These are phyloP conservation scores for Tetrahymena borealis DNA, from an alignment of 73 alveolate species.

Conservation along the genomic window DNA sequence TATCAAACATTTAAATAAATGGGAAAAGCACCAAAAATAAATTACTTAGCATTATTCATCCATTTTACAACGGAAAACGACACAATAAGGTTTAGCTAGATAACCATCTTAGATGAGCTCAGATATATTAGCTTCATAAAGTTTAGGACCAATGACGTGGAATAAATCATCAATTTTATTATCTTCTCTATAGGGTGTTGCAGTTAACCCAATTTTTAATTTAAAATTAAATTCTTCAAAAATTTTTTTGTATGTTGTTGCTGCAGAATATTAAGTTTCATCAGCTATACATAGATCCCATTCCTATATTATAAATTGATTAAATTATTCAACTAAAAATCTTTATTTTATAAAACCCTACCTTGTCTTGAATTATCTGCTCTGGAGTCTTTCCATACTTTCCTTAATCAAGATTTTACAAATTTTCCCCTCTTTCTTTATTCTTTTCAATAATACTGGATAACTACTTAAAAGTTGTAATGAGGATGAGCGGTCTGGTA, in stretches of 20 bases:
- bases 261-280: background rate
- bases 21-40: no score
- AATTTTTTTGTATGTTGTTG: background rate
- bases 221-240: background rate
- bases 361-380: background rate
- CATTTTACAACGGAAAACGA: conserved; percentile 18
- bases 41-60: background rate
- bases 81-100: conserved; percentile 29
- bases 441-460: background rate
- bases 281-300: background rate
- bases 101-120: conserved; percentile 23
- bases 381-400: background rate
- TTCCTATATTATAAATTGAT: background rate
- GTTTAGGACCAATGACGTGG: conserved; percentile 39
- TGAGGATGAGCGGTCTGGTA: background rate
- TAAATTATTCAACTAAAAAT: background rate
- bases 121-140: conserved; percentile 33
- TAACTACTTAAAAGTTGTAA: background rate
- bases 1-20: no score
- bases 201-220: conserved; percentile 33
- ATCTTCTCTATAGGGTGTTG: conserved; percentile 42
- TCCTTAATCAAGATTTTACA: background rate
- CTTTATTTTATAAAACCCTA: background rate
- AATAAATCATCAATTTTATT: conserved; percentile 35
- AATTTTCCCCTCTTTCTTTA: background rate